Evolutionary conservation across 1,284 basidiomycete species (phyloP).

Genomic region (Tausonia pullulans): DNA sequence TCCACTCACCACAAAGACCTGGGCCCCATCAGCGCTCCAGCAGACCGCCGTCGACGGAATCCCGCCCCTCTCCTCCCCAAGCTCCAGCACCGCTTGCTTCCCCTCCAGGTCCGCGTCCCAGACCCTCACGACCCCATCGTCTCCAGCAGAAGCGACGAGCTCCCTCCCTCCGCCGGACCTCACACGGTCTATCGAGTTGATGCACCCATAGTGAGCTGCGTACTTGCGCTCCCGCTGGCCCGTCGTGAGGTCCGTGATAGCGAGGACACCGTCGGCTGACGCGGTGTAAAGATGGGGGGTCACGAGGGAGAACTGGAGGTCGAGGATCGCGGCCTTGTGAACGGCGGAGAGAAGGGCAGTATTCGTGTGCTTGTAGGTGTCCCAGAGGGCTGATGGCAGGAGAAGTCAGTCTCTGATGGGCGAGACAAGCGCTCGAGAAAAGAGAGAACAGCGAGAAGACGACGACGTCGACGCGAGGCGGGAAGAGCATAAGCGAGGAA

Average conservation of each 20-base stretch:
- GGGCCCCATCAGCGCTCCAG: conserved; percentile 79
- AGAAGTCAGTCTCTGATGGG: background rate
- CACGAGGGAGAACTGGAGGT: conserved; percentile 32
- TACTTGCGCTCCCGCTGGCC: conserved; percentile 30
- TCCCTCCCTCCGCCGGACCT: conserved; percentile 58
- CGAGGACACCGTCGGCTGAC: conserved; percentile 30
- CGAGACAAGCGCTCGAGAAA: background rate
- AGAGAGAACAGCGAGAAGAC: background rate
- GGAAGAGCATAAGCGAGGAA: background rate
- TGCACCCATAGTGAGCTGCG: conserved; percentile 67
- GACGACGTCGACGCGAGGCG: no score
- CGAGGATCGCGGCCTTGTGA: conserved; percentile 35
- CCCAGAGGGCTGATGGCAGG: conserved; percentile 30
- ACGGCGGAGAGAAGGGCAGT: conserved; percentile 34
- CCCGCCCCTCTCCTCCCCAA: conserved; percentile 47
- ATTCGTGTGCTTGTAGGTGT: conserved; percentile 37
- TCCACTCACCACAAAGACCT: conserved; percentile 50
- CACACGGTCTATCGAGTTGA: conserved; percentile 76
- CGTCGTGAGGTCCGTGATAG: conserved; percentile 31
- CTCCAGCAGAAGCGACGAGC: conserved; percentile 68
- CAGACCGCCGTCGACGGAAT: conserved; percentile 81
- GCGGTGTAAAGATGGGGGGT: conserved; percentile 23
- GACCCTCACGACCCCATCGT: conserved; percentile 76
- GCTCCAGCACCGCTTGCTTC: conserved; percentile 64
- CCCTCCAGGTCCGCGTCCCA: conserved; percentile 73